These are phyloP conservation scores for Lipomyces lipofer DNA, from an alignment of 805 yeast species.

Conservation along the genomic window DNA sequence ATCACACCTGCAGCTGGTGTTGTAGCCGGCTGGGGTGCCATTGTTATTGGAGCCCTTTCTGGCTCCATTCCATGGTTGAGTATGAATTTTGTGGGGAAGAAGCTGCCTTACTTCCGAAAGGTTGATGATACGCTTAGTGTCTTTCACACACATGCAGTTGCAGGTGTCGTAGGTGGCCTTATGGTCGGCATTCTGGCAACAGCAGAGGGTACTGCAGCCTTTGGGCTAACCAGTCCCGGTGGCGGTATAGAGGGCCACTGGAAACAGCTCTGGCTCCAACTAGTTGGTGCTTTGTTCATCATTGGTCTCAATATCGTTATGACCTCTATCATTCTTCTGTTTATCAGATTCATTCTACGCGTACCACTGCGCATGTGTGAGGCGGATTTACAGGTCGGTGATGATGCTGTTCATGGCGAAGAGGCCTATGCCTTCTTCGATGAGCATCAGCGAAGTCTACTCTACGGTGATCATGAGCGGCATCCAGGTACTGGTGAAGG, in stretches of 20 bases:
- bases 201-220: not conserved
- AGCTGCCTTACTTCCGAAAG: not conserved
- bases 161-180: not conserved
- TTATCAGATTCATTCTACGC: not conserved
- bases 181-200: conserved; percentile 3
- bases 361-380: conserved; percentile 6
- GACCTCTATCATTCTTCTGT: not conserved
- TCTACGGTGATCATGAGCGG: not conserved
- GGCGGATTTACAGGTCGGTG: not conserved
- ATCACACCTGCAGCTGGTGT: conserved; percentile 26
- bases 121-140: conserved; percentile 3
- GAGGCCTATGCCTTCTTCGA: conserved; percentile 3
- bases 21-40: conserved; percentile 85
- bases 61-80: conserved; percentile 4
- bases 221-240: conserved; percentile 3
- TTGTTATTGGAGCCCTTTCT: conserved; percentile 75
- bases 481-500: not conserved
- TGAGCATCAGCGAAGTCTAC: not conserved
- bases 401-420: conserved; percentile 5
- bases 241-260: conserved; percentile 1
- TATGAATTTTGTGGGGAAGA: conserved; percentile 4
- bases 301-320: not conserved
- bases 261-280: conserved; percentile 6
- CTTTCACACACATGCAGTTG: conserved; percentile 5
- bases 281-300: conserved; percentile 1